phyloP scores from a whole-genome alignment of 2,329 filamentous ascomycete species.

The Escovopsis sp. region DNA sequence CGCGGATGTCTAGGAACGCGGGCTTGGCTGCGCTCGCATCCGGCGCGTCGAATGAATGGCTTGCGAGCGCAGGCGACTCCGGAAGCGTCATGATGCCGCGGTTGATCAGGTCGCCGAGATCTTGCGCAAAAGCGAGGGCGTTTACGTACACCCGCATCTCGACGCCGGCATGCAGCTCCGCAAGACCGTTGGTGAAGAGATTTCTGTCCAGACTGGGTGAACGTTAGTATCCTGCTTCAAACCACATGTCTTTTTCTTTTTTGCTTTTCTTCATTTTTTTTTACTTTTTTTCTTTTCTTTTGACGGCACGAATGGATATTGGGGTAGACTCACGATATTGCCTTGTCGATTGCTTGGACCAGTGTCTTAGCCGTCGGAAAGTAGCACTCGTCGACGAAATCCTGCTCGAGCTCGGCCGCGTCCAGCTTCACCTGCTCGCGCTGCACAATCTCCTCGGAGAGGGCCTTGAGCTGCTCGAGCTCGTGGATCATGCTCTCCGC shows the following conservation, averaged over 20 bases:
- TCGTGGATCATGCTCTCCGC: slow-evolving; percentile 62
- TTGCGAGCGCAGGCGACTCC: slow-evolving; percentile 12
- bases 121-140: slow-evolving; percentile 40
- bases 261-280: too few species aligned
- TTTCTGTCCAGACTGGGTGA: slow-evolving; percentile 45
- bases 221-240: slow-evolving; percentile 19
- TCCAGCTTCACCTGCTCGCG: slow-evolving; percentile 67
- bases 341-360: slow-evolving; percentile 64
- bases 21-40: slow-evolving; percentile 36
- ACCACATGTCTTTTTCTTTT: too few species aligned
- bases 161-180: slow-evolving; percentile 35
- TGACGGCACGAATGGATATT: too few species aligned
- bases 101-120: slow-evolving; percentile 40
- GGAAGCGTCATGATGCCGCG: slow-evolving; percentile 33
- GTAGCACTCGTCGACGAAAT: slow-evolving; percentile 78
- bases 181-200: slow-evolving; percentile 39
- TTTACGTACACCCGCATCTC: slow-evolving; percentile 43
- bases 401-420: slow-evolving; percentile 58
- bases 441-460: slow-evolving; percentile 58
- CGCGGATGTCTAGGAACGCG: slow-evolving; percentile 54
- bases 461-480: slow-evolving; percentile 56
- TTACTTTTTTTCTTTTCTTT: too few species aligned
- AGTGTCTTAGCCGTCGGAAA: slow-evolving; percentile 74
- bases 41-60: slow-evolving; percentile 18
- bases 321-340: slow-evolving; percentile 52